Evolutionary conservation across 352 stramenopile species (phyloP).

Genomic region (Phytophthora agathidicida): DNA sequence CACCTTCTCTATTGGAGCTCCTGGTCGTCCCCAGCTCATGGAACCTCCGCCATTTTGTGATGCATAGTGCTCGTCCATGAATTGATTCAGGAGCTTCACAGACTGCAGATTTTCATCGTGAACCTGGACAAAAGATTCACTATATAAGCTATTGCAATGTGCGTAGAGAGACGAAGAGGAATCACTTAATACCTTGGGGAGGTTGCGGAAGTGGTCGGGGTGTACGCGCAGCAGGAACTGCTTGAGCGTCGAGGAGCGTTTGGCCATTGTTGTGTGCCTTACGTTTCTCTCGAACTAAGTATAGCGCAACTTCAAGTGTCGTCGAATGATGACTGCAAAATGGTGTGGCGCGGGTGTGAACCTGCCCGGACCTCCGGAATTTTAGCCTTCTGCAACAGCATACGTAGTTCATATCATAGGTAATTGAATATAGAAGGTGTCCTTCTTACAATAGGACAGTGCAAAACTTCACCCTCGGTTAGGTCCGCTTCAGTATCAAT

Average conservation of each 20-base stretch:
- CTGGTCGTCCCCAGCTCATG: constrained; percentile 6
- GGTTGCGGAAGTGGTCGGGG: constrained; percentile 67
- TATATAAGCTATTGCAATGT: no score
- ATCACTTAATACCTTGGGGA: constrained; percentile 44
- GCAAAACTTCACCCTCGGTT: not conserved
- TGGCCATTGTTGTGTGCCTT: constrained; percentile 25
- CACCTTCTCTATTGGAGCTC: constrained; percentile 23
- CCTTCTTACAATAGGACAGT: not conserved
- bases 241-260: constrained; percentile 62
- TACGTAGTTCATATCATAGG: constrained; percentile 1
- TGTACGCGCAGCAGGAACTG: constrained; percentile 79
- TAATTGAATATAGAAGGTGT: not conserved
- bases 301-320: constrained; percentile 27
- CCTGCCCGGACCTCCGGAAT: constrained; percentile 40
- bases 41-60: constrained; percentile 11
- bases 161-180: no score
- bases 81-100: constrained; percentile 76
- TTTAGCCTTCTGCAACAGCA: not conserved
- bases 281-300: constrained; percentile 15
- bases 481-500: constrained; percentile 28
- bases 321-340: constrained; percentile 16
- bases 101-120: constrained; percentile 77
- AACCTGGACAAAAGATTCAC: constrained; percentile 35
- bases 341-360: constrained; percentile 18
- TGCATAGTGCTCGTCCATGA: constrained; percentile 59